Base-by-base conservation (phyloP, 2,329 filamentous ascomycete genomes). In the Ceratocystis harringtonii region DNA sequence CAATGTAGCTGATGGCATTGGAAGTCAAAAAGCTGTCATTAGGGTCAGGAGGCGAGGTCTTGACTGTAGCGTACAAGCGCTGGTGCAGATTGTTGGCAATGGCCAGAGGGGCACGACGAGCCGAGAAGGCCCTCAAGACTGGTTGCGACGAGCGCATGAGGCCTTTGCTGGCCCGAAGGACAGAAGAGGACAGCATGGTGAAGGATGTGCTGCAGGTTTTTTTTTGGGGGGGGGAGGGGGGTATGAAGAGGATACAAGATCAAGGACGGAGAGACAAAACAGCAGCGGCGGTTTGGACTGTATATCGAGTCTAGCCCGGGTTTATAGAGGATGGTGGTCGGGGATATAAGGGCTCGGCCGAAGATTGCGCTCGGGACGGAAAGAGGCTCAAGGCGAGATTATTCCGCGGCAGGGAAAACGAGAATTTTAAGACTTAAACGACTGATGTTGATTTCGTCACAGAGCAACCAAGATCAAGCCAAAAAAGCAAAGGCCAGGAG, bases 1-100 rank as follows among this genome's bases (percentile, higher is more conserved):
- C 94, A 75, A 99, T 90, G 79, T 99, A 99, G 80, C 95, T 96
- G 77, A 94, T 94, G 68, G 92, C 94, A 80, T 90, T 97, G 70
- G 94, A 94, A 69, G 91, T 90, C 68, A 99, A 84, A 82, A 99
- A 99, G 78, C 87, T 95, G 78, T 99, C 94, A 76, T 89, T 96
- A 70, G 92, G 84, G 75, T 96, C 90, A 69, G 84, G 83, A 22
- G 82, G 74, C 66, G 78, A 78, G 65, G 82, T 78, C 70, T 72
- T 74, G 68, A 61, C 48, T 69, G 82, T 82, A 68, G 81, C 79
- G 77, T 81, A 80, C 71, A 78, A 76, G 71, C 78, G 80, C 68
- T 64, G 65, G 72, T 81, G 80, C 67, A 76, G 73, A 25, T 50
- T 62, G 44, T 43, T 45, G 68, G 78, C 74, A 68, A 82, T 69